Conservation (phyloP, 169 alveolate species). For the Perkinsus marinus region DNA sequence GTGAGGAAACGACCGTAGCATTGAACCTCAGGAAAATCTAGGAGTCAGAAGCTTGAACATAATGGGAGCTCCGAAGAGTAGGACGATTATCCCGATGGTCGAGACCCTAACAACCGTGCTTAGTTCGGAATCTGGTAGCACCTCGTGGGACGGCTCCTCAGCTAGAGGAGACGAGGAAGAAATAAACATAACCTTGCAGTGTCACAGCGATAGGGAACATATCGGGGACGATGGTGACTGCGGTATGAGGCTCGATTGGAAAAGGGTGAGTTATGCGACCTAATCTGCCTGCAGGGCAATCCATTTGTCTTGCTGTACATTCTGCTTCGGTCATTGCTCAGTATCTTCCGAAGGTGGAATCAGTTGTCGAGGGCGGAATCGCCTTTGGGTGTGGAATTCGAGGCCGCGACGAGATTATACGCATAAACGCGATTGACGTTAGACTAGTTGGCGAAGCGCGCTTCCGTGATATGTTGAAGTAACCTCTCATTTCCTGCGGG, state of each 20-base stretch:
- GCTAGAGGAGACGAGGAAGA: not conserved
- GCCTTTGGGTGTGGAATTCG: not conserved
- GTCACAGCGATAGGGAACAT: not conserved
- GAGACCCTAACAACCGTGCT: not conserved
- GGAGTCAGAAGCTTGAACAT: no score
- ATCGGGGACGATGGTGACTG: not conserved
- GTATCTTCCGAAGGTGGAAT: not conserved
- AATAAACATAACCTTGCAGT: not conserved
- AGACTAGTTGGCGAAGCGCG: not conserved
- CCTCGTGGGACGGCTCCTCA: not conserved
- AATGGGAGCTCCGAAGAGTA: no score
- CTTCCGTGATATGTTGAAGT: not conserved
- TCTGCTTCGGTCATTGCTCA: not conserved
- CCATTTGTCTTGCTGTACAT: not conserved
- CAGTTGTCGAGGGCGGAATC: not conserved
- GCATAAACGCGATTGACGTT: not conserved
- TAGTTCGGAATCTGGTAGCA: not conserved
- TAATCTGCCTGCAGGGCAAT: not conserved
- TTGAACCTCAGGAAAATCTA: not conserved
- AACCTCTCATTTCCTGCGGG: no score
- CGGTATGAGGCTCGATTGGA: not conserved
- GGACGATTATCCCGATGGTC: no score
- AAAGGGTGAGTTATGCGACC: not conserved
- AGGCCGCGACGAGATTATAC: not conserved
- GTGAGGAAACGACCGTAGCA: not conserved